Percentiles rank a stretch among this genome's conserved stretches.
phyloP scores from a whole-genome alignment of 306 rosid species.

The Cicer bijugum region DNA sequence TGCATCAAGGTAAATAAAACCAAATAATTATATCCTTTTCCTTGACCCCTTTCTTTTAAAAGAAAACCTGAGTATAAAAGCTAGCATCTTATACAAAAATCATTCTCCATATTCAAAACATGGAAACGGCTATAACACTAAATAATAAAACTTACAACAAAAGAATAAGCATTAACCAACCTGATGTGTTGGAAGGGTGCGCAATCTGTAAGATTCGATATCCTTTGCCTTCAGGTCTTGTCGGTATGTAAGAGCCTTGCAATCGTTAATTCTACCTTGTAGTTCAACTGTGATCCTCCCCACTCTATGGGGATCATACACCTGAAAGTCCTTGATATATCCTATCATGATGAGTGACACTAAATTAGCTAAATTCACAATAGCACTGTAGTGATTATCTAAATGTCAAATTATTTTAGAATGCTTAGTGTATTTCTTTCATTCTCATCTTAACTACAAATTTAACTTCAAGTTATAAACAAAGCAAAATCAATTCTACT shows the following conservation, averaged over 20 bases:
- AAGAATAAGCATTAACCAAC: constrained; percentile 47
- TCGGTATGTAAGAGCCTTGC: constrained; percentile 73
- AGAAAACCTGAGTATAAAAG: constrained; percentile 13
- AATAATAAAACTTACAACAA: neutral
- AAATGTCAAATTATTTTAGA: neutral
- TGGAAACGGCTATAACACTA: constrained; percentile 9
- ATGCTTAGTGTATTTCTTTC: neutral
- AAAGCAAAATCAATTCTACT: no score
- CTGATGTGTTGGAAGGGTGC: constrained; percentile 79
- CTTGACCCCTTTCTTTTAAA: neutral
- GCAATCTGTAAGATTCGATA: constrained; percentile 67
- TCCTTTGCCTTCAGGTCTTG: constrained; percentile 80
- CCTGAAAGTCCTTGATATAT: constrained; percentile 76
- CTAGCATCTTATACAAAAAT: neutral
- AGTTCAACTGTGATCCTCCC: constrained; percentile 90
- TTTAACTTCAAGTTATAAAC: no score
- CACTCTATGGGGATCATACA: constrained; percentile 86
- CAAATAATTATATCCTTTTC: constrained; percentile 27
- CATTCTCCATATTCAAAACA: constrained; percentile 29
- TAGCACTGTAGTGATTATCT: neutral
- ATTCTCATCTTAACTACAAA: neutral
- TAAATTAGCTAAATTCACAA: constrained; percentile 21
- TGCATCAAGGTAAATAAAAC: constrained; percentile 49
- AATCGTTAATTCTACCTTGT: constrained; percentile 86
- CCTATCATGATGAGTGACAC: constrained; percentile 48